Evolutionary conservation across 2,329 filamentous ascomycete species (phyloP), one percentile per base, ranked within the genome.

Genomic region (Diaporthe citriasiana): DNA sequence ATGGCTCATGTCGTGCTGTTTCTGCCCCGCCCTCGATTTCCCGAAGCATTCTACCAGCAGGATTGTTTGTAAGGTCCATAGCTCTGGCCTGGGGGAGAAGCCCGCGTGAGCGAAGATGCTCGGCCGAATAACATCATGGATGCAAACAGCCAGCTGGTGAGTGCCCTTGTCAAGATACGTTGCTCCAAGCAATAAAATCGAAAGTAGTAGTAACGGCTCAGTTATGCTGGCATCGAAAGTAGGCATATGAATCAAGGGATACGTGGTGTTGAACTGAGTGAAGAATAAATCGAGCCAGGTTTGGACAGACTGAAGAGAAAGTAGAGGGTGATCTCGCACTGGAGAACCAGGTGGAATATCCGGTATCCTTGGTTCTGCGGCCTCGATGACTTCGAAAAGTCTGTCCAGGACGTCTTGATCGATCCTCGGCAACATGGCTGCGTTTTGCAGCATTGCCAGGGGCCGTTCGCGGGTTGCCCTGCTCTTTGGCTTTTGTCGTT

Each of bases 11-110:
- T 92, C 90, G 74, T 91, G 89, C 77, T 92, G 90, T 65, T 89
- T 89, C 75, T 90, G 89, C 0, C 90, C 90, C 0, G 90, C 90
- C 71, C 90, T 83, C 50, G 88, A 90, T 78, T 92, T 92, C 3
- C 90, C 90, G 72, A 92, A 92, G 76, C 90, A 92, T 76, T 92
- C 90, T 0, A 92, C 89, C 0, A 92, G 81, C 12, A 92, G 80
- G 45, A 92, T 90, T 0, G 89, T 89, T 74, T 92, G 89, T 0
- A 92, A 77, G 0, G 90, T 86, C 90, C 90, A 92, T 0, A 92
- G 81, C 30, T 89, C 85, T 0, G 90, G 90, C n/a, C 87, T 86
- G 0, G 90, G 83, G 0, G 85, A 89, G 78, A 92, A 92, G 0
- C 86, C 86, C 0, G 84, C 81, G 77, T 90, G 88, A 15, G 87